Evolutionary conservation across 2,329 filamentous ascomycete species (phyloP).

Genomic region (Colletotrichum abscissum): DNA sequence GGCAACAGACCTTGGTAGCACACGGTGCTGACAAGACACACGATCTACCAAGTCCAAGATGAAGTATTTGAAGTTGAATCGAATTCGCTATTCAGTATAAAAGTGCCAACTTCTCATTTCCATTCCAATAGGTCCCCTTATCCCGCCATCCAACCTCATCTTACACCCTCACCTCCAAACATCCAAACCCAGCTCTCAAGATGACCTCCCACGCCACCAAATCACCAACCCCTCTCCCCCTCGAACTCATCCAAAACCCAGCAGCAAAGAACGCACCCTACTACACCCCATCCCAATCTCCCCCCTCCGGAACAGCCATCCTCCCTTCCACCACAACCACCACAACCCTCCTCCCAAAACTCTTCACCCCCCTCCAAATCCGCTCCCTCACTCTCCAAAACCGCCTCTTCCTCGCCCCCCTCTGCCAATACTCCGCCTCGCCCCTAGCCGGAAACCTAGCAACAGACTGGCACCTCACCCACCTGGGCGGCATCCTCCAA

Average conservation of each 20-base stretch:
- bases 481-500: slow-evolving; percentile 77
- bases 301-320: slow-evolving; percentile 54
- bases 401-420: slow-evolving; percentile 57
- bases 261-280: slow-evolving; percentile 52
- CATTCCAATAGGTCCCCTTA: neutral
- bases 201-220: slow-evolving; percentile 8
- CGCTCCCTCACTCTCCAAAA: slow-evolving; percentile 57
- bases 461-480: slow-evolving; percentile 78
- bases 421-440: slow-evolving; percentile 59
- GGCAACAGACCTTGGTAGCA: neutral
- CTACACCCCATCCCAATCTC: slow-evolving; percentile 59
- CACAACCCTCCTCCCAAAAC: slow-evolving; percentile 53
- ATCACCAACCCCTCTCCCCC: neutral
- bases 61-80: neutral
- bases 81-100: neutral
- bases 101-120: neutral
- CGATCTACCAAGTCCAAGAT: too few species aligned
- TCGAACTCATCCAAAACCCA: slow-evolving; percentile 33
- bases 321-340: slow-evolving; percentile 42
- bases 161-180: neutral
- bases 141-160: neutral
- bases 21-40: neutral
- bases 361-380: slow-evolving; percentile 60
- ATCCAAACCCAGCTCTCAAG: neutral
- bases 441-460: slow-evolving; percentile 64